Evolutionary conservation across 1,284 basidiomycete species (phyloP).

Genomic region (Puccinia coronata): DNA sequence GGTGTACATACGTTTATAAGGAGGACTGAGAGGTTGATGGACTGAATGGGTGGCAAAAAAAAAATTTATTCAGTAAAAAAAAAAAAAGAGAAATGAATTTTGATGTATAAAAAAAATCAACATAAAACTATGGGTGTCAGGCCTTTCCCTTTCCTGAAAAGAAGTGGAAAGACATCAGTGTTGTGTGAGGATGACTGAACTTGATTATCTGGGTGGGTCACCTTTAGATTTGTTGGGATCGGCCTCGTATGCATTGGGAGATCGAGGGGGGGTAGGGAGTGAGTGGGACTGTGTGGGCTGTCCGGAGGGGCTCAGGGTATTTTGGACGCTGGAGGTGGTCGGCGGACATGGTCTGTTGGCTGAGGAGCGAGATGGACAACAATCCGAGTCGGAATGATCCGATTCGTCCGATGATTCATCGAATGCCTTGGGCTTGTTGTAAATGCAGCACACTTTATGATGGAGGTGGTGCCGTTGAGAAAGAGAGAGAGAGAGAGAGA

Average conservation of each 20-base stretch:
- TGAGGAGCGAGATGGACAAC: conserved; percentile 28
- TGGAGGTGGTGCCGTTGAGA: not conserved
- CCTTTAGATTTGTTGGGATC: conserved; percentile 37
- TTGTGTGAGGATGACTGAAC: too few relatives aligned
- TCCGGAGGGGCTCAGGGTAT: not conserved
- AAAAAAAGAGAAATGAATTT: too few relatives aligned
- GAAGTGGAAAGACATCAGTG: too few relatives aligned
- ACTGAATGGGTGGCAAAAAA: too few relatives aligned
- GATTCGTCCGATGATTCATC: conserved; percentile 71
- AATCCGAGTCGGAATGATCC: conserved; percentile 59
- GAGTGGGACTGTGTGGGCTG: not conserved
- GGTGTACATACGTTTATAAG: too few relatives aligned
- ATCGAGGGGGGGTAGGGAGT: conserved; percentile 3
- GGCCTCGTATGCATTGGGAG: conserved; percentile 33
- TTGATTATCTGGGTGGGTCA: not conserved
- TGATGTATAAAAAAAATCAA: too few relatives aligned
- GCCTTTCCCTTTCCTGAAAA: too few relatives aligned
- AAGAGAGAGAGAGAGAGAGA: not conserved
- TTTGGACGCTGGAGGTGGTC: not conserved
- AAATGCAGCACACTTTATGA: conserved; percentile 83
- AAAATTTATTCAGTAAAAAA: too few relatives aligned
- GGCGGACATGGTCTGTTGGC: not conserved
- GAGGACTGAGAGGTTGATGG: too few relatives aligned
- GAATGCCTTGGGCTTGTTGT: conserved; percentile 73
- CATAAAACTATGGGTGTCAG: too few relatives aligned